These are phyloP conservation scores for Pelargonium fulgidum DNA, from an alignment of 441 rosid genomes.

Conservation along the genomic window DNA sequence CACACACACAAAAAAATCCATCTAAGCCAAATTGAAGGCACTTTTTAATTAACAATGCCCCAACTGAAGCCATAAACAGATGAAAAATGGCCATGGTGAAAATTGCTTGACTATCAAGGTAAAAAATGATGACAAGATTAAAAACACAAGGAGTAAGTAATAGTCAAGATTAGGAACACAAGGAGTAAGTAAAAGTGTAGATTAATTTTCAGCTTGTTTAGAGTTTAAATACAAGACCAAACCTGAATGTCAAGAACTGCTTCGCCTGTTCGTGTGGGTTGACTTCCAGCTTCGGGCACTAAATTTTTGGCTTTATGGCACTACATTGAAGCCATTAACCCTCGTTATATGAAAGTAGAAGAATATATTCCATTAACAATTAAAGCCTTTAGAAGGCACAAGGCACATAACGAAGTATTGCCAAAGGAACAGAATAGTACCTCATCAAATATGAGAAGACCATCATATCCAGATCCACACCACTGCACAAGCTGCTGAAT, in stretches of 20 bases:
- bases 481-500: slow-evolving; percentile 97
- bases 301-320: slow-evolving; percentile 99
- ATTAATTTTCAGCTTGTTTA: neutral
- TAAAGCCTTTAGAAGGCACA: slow-evolving; percentile 17
- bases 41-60: neutral
- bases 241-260: slow-evolving; percentile 98
- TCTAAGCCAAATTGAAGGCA: neutral
- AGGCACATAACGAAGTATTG: slow-evolving; percentile 21
- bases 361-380: slow-evolving; percentile 15
- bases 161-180: neutral
- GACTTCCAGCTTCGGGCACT: slow-evolving; percentile 99
- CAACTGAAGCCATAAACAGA: neutral
- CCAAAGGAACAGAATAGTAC: slow-evolving; percentile 28
- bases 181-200: neutral
- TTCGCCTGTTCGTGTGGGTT: slow-evolving; percentile 97
- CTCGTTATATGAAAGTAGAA: slow-evolving; percentile 29
- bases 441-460: slow-evolving; percentile 92
- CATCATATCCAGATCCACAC: slow-evolving; percentile 86
- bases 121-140: neutral
- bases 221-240: slow-evolving; percentile 19
- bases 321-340: slow-evolving; percentile 42
- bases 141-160: neutral
- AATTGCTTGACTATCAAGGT: neutral
- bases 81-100: neutral
- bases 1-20: neutral